A percentile compares a stretch with the other conserved stretches of the same genome.
Conservation (phyloP, 495 filamentous ascomycete genomes). For the Chaetomium cochliodes region DNA sequence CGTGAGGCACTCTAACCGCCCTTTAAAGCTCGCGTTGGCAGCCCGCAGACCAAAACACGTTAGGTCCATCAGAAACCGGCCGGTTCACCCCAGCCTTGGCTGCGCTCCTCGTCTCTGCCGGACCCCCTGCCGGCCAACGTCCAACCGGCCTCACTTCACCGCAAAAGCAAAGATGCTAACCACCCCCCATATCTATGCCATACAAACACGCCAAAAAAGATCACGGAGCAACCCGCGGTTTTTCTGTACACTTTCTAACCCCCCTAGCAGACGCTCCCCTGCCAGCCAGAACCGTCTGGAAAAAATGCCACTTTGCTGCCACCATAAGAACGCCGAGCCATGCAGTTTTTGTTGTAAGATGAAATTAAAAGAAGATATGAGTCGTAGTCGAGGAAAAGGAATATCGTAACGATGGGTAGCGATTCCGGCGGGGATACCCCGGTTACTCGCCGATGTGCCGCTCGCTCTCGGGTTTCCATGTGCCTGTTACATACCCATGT, state of each 20-base stretch:
- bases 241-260: conserved; percentile 13
- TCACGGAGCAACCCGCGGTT: not conserved
- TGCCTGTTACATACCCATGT: conserved; percentile 50
- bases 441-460: conserved; percentile 54
- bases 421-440: not conserved
- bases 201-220: not conserved
- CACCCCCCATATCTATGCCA: not conserved
- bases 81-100: not conserved
- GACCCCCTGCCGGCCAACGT: not conserved
- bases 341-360: not conserved
- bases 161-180: not conserved
- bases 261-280: not conserved
- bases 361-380: not conserved
- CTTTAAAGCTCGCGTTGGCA: not conserved
- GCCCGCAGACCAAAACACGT: not conserved
- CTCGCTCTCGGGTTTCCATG: conserved; percentile 74
- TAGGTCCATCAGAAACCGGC: not conserved
- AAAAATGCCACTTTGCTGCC: not conserved
- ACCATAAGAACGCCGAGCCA: conserved; percentile 14
- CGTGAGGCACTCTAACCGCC: no score
- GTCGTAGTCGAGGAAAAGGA: not conserved
- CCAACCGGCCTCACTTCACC: not conserved
- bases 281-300: conserved; percentile 4
- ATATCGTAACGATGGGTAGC: not conserved
- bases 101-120: not conserved